Conservation (phyloP, 2,329 filamentous ascomycete species). For the Claviceps quebecensis region DNA sequence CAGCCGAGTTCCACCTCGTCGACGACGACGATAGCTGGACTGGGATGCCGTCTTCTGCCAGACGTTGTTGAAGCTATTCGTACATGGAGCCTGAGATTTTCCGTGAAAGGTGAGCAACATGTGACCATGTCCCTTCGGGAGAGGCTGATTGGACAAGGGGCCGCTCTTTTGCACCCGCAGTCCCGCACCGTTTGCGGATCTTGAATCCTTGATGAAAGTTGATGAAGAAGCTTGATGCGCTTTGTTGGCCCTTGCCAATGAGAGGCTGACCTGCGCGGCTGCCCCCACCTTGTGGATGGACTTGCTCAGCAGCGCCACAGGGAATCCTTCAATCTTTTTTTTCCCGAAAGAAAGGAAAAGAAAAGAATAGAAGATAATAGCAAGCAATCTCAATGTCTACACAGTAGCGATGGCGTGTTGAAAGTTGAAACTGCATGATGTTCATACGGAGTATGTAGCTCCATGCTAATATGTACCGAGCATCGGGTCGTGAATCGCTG, state of each 20-base stretch:
- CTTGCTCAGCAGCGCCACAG: neutral
- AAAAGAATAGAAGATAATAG: too few relatives aligned
- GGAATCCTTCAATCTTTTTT: neutral
- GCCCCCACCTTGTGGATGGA: neutral
- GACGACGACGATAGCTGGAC: slow-evolving; percentile 17
- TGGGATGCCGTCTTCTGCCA: slow-evolving; percentile 9
- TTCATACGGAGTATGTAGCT: too few relatives aligned
- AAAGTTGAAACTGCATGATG: too few relatives aligned
- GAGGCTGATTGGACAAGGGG: neutral
- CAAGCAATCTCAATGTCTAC: too few relatives aligned
- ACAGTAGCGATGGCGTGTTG: too few relatives aligned
- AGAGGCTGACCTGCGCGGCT: neutral
- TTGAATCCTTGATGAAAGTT: neutral
- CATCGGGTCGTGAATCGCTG: neutral
- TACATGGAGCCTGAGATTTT: neutral
- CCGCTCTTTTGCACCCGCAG: neutral
- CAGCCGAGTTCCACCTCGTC: slow-evolving; percentile 4
- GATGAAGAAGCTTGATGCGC: too few relatives aligned
- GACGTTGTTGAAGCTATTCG: neutral
- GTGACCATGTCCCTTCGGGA: neutral
- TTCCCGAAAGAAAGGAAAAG: neutral
- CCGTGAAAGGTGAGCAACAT: neutral
- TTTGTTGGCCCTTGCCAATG: neutral
- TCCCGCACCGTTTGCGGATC: neutral
- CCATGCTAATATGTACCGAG: too few relatives aligned